Evolutionary conservation across 2,329 filamentous ascomycete species (phyloP).

Genomic region (Achaetomium macrosporum): DNA sequence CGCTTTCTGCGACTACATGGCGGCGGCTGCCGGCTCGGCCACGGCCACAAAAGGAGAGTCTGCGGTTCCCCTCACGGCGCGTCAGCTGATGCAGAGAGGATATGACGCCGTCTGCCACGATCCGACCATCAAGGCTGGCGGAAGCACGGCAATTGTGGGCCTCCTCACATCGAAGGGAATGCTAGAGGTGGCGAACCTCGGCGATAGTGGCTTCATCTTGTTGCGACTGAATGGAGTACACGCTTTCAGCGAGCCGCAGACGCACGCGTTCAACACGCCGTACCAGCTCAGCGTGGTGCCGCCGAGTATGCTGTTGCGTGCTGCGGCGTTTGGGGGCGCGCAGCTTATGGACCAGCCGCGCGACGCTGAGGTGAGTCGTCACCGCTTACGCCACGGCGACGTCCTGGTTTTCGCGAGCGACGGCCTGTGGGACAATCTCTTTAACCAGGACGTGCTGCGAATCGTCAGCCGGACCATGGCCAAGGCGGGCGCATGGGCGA

Average conservation of each 20-base stretch:
- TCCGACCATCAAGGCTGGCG: conserved; percentile 67
- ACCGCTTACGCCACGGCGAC: conserved; percentile 79
- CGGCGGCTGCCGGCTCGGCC: conserved; percentile 61
- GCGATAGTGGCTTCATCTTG: conserved; percentile 90
- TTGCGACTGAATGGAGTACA: conserved; percentile 81
- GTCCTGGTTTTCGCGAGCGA: conserved; percentile 92
- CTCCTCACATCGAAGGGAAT: conserved; percentile 66
- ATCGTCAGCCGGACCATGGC: conserved; percentile 75
- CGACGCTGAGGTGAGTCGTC: conserved; percentile 73
- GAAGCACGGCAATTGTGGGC: conserved; percentile 88
- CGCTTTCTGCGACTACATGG: conserved; percentile 90
- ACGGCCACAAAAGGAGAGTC: conserved; percentile 25
- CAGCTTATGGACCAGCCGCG: conserved; percentile 77
- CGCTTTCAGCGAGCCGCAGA: conserved; percentile 77
- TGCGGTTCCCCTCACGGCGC: conserved; percentile 48
- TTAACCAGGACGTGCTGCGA: conserved; percentile 79
- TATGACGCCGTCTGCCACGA: conserved; percentile 79
- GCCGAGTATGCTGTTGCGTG: conserved; percentile 68
- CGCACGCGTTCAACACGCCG: conserved; percentile 95
- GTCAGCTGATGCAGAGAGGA: conserved; percentile 70
- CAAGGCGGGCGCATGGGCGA: conserved; percentile 65
- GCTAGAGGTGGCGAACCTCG: conserved; percentile 86
- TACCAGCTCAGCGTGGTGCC: conserved; percentile 91
- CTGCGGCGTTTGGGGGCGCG: conserved; percentile 74
- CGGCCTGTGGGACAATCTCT: conserved; percentile 93